Conservation (phyloP, 2,329 filamentous ascomycete species). For the Lasiodiplodia citricola region DNA sequence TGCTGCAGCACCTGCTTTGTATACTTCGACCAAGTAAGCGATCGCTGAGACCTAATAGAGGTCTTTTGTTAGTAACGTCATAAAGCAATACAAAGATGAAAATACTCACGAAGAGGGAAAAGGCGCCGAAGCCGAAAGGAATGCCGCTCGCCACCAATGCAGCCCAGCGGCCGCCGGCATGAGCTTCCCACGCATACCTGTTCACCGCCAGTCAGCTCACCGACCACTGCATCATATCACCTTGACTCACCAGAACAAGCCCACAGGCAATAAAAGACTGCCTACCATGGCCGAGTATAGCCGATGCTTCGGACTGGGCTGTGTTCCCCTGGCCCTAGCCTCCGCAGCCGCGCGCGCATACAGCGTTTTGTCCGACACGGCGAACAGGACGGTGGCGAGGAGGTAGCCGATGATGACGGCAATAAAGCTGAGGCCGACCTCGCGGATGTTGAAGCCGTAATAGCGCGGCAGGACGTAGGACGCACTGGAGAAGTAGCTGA, state of each 20-base stretch:
- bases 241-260: conserved; percentile 59
- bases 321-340: background rate
- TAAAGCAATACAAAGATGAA: too few species aligned
- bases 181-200: conserved; percentile 59
- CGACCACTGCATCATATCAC: background rate
- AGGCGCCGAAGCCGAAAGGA: conserved; percentile 65
- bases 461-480: conserved; percentile 40
- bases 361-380: conserved; percentile 43
- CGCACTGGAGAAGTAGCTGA: conserved; percentile 44
- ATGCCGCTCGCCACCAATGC: conserved; percentile 59
- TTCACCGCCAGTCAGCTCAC: background rate
- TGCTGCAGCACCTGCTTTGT: background rate
- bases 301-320: conserved; percentile 60
- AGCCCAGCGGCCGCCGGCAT: conserved; percentile 55
- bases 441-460: conserved; percentile 38
- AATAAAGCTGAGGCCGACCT: conserved; percentile 42
- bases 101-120: conserved; percentile 62
- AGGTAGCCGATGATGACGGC: conserved; percentile 41
- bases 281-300: conserved; percentile 66
- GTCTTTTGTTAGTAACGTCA: background rate
- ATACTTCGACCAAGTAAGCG: background rate
- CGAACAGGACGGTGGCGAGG: conserved; percentile 35
- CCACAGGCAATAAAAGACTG: conserved; percentile 58
- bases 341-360: conserved; percentile 33
- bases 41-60: background rate